Base-by-base conservation (phyloP, 768 basidiomycete genomes). In the Mycena olivaceomarginata region DNA sequence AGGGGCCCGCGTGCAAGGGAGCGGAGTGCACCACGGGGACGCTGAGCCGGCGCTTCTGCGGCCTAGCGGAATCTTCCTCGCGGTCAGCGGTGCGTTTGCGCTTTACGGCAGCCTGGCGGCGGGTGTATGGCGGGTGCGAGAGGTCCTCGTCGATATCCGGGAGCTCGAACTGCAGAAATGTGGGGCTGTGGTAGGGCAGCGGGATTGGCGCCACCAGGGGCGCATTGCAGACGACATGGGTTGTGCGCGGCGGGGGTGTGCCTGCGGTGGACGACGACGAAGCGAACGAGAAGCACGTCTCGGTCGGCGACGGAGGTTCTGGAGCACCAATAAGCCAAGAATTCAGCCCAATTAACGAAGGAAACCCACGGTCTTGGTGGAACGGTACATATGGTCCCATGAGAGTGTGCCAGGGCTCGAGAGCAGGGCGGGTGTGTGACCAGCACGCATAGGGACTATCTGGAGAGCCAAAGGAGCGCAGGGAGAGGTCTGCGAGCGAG, bases 121-220 rank as follows among this genome's bases (percentile, higher is more conserved):
- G 69, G 12, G 82, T 92, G 86, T 94, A 94, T 0, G 93, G 94
- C 9, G 94, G 92, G 77, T 91, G 91, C 0, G 94, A 94, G 56
- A 94, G 90, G 81, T 94, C 93, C 81, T 93, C 91, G 84, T 93
- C 93, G 10, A 91, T 85, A 85, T 93, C 93, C 0, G 94, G 94
- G 31, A 75, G 74, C 72, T 93, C 92, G 82, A 93, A 94, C 70
- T 93, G 91, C 71, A 94, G 91, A 82, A 94, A 93, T 0, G 90
- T 91, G 39, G 93, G 93, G 12, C 93, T 92, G 71, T 93, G 92
- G 84, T 92, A 94, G 2, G 93, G 94, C 48, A 94, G 90, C 0
- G 93, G 93, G 37, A 90, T 91, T 15, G 94, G 93, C 0, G 93
- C 93, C 76, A 94, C 85, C 71, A 94, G 87, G n/a, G 93, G 93